phyloP scores from a whole-genome alignment of 768 basidiomycete species.

The Mycena galericulata region DNA sequence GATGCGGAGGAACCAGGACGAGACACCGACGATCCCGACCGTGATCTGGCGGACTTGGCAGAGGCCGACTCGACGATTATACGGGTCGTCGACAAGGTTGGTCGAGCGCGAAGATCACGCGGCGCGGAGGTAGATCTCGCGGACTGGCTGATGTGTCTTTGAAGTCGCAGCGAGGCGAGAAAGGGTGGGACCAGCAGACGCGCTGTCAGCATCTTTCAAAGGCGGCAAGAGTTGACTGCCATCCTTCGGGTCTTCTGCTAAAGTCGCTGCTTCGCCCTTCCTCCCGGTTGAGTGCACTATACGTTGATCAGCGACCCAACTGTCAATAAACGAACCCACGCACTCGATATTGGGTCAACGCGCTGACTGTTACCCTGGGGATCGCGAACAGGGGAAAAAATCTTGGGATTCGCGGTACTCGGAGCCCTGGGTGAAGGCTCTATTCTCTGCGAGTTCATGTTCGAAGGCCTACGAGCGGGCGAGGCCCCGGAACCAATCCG shows the following conservation, averaged over 20 bases:
- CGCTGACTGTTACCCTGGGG: slow-evolving; percentile 50
- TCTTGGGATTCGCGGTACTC: slow-evolving; percentile 23
- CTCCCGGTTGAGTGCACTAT: slow-evolving; percentile 34
- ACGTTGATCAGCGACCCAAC: not conserved
- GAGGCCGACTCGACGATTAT: slow-evolving; percentile 17
- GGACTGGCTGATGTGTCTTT: slow-evolving; percentile 38
- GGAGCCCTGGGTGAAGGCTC: slow-evolving; percentile 18
- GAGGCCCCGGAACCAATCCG: slow-evolving; percentile 25
- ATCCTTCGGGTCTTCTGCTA: slow-evolving; percentile 9
- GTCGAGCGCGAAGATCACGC: slow-evolving; percentile 28
- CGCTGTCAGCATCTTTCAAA: slow-evolving; percentile 42
- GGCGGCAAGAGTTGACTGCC: slow-evolving; percentile 26
- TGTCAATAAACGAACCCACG: slow-evolving; percentile 6
- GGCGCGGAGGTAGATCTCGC: slow-evolving; percentile 36
- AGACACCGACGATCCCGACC: slow-evolving; percentile 31
- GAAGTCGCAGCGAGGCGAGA: slow-evolving; percentile 31
- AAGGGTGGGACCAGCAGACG: slow-evolving; percentile 39
- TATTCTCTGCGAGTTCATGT: slow-evolving; percentile 15
- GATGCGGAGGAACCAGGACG: slow-evolving; percentile 47
- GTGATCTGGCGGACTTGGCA: slow-evolving; percentile 13
- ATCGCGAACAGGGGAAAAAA: slow-evolving; percentile 55
- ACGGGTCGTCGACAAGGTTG: slow-evolving; percentile 12
- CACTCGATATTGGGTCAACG: slow-evolving; percentile 46
- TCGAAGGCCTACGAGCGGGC: slow-evolving; percentile 25
- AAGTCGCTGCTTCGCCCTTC: slow-evolving; percentile 25